Evolutionary conservation across 495 filamentous ascomycete species (phyloP), one percentile per base, ranked within the genome.

Genomic region (Peziza echinospora): DNA sequence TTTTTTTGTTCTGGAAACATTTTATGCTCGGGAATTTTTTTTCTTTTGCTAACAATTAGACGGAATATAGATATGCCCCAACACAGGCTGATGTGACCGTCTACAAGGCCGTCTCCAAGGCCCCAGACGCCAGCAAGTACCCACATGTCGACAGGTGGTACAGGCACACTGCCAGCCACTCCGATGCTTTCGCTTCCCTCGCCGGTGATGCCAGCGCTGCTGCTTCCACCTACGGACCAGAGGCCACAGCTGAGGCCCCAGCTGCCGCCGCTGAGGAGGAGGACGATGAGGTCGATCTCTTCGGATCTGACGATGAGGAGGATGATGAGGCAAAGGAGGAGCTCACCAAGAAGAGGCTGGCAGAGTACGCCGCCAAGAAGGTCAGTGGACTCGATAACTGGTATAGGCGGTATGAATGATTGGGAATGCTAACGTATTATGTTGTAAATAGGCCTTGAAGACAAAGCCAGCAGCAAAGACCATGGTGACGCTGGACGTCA

Each of bases 341-440:
- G 49, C 66, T 92, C 62, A 83, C 82, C 61, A 83, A 86, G 64
- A 78, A 80, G 67, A 76, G 84, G 59, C 71, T 97, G 47, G 86
- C 73, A 44, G 91, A 84, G 60, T 97, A 97, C 75, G 78, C 77
- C 66, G 81, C 82, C 69, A 97, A 97, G 77, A 96, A 97, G 80
- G 85, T 55, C 26, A 34, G 26, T 24, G 26, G 46, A 8, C 9
- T 41, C 5, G 21, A 21, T 11, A 37, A 2, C 30, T 37, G 13
- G 30, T 17, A 1, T 37, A 37, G 26, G 13, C n/a, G n/a, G n/a
- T n/a, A n/a, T n/a, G n/a, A n/a, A n/a, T n/a, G n/a, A n/a, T n/a
- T n/a, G n/a, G n/a, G n/a, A n/a, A n/a, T 13, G 30, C 30, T 37
- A 37, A 37, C 0, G n/a, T n/a, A n/a, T n/a, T n/a, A n/a, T n/a